Evolutionary conservation across 2,329 filamentous ascomycete species (phyloP).

Genomic region (Mariannaea elegans): DNA sequence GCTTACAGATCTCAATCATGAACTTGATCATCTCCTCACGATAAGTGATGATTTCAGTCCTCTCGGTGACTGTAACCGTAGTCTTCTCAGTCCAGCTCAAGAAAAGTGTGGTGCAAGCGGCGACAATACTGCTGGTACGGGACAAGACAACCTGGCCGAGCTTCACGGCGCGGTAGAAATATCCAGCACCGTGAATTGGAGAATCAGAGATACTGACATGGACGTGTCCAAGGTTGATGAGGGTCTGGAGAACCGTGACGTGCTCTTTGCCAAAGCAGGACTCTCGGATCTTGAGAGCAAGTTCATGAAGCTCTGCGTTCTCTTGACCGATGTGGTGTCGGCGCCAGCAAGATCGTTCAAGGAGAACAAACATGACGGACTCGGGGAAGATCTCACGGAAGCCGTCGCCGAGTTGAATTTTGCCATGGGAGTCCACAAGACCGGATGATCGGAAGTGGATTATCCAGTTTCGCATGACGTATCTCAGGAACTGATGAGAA

Average conservation of each 20-base stretch:
- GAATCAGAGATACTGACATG: conserved; percentile 39
- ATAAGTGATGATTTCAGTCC: conserved; percentile 47
- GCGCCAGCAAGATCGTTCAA: conserved; percentile 47
- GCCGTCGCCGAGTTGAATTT: conserved; percentile 42
- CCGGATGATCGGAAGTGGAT: conserved; percentile 48
- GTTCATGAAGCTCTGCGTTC: conserved; percentile 42
- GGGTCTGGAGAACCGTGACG: conserved; percentile 46
- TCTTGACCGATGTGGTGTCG: conserved; percentile 32
- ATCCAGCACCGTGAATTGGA: conserved; percentile 39
- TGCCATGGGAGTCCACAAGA: conserved; percentile 38
- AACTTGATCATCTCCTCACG: conserved; percentile 50
- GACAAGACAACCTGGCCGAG: conserved; percentile 45
- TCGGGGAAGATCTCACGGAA: conserved; percentile 49
- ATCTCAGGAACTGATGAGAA: conserved; percentile 44
- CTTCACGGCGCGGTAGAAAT: conserved; percentile 48
- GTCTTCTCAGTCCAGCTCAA: conserved; percentile 46
- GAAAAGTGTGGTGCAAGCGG: conserved; percentile 48
- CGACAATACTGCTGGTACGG: conserved; percentile 43
- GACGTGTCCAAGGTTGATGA: conserved; percentile 48
- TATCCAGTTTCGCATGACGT: conserved; percentile 49
- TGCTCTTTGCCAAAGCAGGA: conserved; percentile 49
- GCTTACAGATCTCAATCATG: conserved; percentile 49
- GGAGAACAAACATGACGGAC: conserved; percentile 47
- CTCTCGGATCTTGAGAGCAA: conserved; percentile 47
- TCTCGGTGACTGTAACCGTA: conserved; percentile 45